Evolutionary conservation across 2,329 filamentous ascomycete species (phyloP), one percentile per base, ranked within the genome.

Genomic region (Trichoderma sp.): DNA sequence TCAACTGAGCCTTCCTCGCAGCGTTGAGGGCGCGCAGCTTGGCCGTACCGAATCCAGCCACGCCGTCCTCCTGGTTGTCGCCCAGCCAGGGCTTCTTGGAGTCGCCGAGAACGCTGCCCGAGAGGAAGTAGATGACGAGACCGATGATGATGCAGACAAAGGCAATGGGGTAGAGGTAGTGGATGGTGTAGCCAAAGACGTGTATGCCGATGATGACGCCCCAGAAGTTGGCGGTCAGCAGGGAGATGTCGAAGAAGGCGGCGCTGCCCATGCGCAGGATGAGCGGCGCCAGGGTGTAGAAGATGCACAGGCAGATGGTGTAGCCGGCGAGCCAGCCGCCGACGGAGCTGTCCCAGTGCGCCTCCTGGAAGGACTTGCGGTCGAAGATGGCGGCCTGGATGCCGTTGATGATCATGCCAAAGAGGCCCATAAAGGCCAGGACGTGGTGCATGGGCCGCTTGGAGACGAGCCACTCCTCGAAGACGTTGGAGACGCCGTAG

Each of bases 141-240:
- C 96, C 95, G 33, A 94, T 66, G 73, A 99, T 89, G 79, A 99
- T 98, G 73, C 94, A 85, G 11, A 97, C 92, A 79, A 99, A 99
- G 14, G 96, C 95, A 77, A 97, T 92, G 5, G 96, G 95, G 81
- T 99, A 99, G 82, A 97, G 86, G 85, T 88, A 97, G 82, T 97
- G 92, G 69, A 99, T 88, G 52, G 81, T 81, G 74, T 92, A 88
- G 56, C 91, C 88, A 76, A 99, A 97, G 60, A 98, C 92, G 77
- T 90, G 87, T 74, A 96, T 88, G 61, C 96, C 96, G 74, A 99
- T 95, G 73, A 96, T 91, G 71, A 97, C 91, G 73, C 94, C 94
- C 96, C 96, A 99, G 83, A 98, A 98, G 82, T 97, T 97, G 75
- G 90, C 93, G 2, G 96, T 98, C 70, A 99, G 85, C 73, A 99